These are phyloP conservation scores for Eimeria falciformis DNA, from an alignment of 169 alveolate genomes.

Conservation along the genomic window DNA sequence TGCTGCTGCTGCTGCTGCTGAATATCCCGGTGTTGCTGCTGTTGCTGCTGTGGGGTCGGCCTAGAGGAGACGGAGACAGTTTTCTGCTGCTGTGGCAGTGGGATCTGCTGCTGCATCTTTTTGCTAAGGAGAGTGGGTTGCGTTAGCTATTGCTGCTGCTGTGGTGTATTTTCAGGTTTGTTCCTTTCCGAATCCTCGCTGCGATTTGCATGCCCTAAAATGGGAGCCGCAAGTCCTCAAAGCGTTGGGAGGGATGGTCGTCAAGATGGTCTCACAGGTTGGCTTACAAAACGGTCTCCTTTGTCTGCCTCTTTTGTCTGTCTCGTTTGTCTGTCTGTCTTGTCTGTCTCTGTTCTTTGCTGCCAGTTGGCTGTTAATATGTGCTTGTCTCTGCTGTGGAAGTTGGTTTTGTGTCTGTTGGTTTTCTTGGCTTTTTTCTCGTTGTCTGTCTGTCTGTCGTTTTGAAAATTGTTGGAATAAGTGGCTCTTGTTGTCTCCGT, in stretches of 20 bases:
- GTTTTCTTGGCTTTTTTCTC: background rate
- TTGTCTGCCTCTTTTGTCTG: constrained; percentile 9
- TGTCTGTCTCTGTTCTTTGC: background rate
- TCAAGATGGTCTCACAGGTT: constrained; percentile 71
- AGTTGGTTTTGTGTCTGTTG: background rate
- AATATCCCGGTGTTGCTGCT: background rate
- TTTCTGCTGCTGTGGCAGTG: background rate
- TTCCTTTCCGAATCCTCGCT: constrained; percentile 68
- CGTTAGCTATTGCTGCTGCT: constrained; percentile 33
- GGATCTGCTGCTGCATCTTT: background rate
- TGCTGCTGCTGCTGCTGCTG: background rate
- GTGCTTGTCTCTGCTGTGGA: background rate
- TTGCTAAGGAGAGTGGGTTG: background rate
- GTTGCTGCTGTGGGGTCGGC: background rate
- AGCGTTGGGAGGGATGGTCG: constrained; percentile 73
- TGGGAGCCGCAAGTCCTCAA: constrained; percentile 73
- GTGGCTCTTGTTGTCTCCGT: background rate
- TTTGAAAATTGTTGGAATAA: too few relatives aligned
- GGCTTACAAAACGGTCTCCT: constrained; percentile 3
- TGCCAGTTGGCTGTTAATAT: background rate
- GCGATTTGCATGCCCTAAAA: constrained; percentile 62
- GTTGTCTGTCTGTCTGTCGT: too few relatives aligned
- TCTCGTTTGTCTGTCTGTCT: background rate
- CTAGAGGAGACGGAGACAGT: background rate
- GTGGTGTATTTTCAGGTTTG: constrained; percentile 28